Percentiles rank a stretch among this genome's conserved stretches.
Conservation (phyloP, 345 rosid genomes). For the Salix suchowensis region DNA sequence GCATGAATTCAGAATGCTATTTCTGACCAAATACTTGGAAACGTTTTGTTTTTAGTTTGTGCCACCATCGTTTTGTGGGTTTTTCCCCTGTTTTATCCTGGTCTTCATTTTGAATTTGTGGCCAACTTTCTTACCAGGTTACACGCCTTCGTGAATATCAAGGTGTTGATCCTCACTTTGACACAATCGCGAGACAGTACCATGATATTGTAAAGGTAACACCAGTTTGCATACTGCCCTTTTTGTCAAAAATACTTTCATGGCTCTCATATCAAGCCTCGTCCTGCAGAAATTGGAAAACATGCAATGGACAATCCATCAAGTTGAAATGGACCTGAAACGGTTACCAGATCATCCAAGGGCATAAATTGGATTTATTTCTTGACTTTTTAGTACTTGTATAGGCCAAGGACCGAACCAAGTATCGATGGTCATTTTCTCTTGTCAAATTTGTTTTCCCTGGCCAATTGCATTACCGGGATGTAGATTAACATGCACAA, state of each 20-base stretch:
- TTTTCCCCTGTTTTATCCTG: too few relatives aligned
- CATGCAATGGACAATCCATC: constrained; percentile 95
- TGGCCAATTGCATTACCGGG: too few relatives aligned
- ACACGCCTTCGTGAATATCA: constrained; percentile 96
- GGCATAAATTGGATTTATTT: constrained; percentile 18
- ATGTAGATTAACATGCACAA: too few relatives aligned
- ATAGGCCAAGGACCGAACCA: too few relatives aligned
- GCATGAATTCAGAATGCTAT: neutral
- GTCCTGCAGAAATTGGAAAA: constrained; percentile 74
- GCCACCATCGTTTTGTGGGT: neutral
- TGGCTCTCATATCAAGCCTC: constrained; percentile 14
- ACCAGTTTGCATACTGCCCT: neutral
- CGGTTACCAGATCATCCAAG: constrained; percentile 52
- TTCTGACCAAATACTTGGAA: neutral
- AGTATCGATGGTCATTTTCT: too few relatives aligned
- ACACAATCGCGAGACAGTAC: constrained; percentile 85
- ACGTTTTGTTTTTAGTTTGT: neutral
- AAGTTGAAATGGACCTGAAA: constrained; percentile 89
- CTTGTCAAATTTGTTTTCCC: too few relatives aligned
- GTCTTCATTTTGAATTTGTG: neutral
- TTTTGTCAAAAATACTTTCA: neutral
- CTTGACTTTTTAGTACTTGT: too few relatives aligned
- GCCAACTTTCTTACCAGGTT: constrained; percentile 40
- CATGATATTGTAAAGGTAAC: constrained; percentile 88
- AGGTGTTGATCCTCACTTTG: constrained; percentile 96